Base-by-base conservation (phyloP, 768 basidiomycete genomes). In the Lactarius evosmus region DNA sequence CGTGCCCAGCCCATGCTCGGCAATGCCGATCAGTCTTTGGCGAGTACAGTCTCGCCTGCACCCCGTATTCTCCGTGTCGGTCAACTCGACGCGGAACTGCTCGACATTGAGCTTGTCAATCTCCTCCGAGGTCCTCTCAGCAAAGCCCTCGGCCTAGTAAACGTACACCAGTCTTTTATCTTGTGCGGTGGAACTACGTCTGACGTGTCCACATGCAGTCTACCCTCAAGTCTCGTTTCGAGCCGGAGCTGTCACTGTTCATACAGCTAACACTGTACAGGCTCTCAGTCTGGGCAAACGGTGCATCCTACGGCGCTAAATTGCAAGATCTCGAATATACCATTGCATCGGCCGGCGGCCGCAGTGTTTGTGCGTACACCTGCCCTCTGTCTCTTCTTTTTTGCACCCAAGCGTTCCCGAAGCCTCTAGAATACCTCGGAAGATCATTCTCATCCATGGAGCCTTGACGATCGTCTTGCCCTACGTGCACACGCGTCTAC, bases 1-100 rank as follows among this genome's bases (percentile, higher is more conserved):
- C 71, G 74, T 64, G 86, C 86, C 5, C 83, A 86, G 65, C 81
- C 84, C 32, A 75, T 70, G 11, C 77, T 93, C 8, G 69, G 77
- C 27, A 74, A 78, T 12, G 80, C 88, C 44, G 77, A 79, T 56
- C 72, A 75, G 32, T 74, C 77, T 14, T 68, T 86, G 27, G 69
- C 69, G 25, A 64, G 74, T 6, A 67, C 71, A 9, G 58, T 72
- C 17, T 59, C 71, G 16, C 58, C 67, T 7, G 44, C 55, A 19
- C 38, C 67, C 2, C 51, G 87, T n/a, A 76, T 87, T 33, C 78
- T 85, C 29, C 89, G 95, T 50, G 93, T 98, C 54, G 89, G 91
- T 8, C 92, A 96, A 74, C 84, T 98, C 58, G 96, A 98, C 74
- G 86, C 95, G 3, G 89, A 93, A 69, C 80, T 95, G 27, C 82